Evolutionary conservation across 192 early-diverging fungal genomes (phyloP), one percentile per base, ranked within the genome.

Genomic region (Thamnidium elegans): DNA sequence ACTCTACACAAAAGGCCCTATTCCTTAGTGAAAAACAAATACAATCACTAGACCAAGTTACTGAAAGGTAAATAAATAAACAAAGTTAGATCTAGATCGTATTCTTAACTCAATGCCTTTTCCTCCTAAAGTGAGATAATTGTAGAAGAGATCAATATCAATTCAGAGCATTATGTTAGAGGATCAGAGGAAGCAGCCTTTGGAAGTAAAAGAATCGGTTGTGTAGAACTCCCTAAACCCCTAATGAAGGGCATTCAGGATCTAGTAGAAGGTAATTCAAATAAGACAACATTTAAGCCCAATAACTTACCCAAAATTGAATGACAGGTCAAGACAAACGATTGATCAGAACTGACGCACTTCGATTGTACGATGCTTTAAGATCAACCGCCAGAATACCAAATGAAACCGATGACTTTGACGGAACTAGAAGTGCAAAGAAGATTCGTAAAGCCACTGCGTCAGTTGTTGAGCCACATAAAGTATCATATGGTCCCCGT

Each of bases 401-500:
- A 0, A 68, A 66, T 14, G 55, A 67, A 10, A 32, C 59, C 0
- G 55, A 63, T 0, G 23, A 36, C 34, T 30, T 10, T 11, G 19
- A 34, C 5, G 19, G 9, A 14, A 19, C 17, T 30, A 26, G 42
- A 11, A 44, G 50, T 3, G 30, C 11, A 31, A 69, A 21, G 23
- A 55, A 42, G 23, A 32, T 8, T 36, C 8, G 7, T 1, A 45
- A 44, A 19, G 55, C 7, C 9, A 15, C 4, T 17, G 13, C 13
- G 3, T 0, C 14, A 8, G 36, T 31, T 0, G 21, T 30, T 13
- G 72, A 80, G 36, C 87, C 85, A 7, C 90, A 94, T 56, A 82
- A 78, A 13, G 20, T 94, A 6, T 77, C 84, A 26, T 93, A 91
- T 45, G 91, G 92, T 6, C 70, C 66, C 10, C 79, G 80, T 32